phyloP scores from a whole-genome alignment of 2,329 filamentous ascomycete species.

The Penicillium sp. region DNA sequence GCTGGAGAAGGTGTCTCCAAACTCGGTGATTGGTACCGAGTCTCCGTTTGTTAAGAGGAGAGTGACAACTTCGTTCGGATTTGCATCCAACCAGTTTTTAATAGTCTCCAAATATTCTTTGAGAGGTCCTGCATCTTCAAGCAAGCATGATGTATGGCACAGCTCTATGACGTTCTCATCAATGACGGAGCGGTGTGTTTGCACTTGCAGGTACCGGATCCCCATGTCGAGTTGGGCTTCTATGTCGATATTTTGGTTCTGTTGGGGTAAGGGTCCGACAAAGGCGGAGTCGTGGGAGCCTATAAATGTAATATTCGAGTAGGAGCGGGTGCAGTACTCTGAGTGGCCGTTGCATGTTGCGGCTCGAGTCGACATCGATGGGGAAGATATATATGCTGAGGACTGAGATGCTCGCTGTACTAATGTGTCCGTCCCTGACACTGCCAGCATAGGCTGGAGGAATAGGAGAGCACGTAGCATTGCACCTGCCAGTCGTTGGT shows the following conservation, averaged over 20 bases:
- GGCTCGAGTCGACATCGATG: slow-evolving; percentile 1
- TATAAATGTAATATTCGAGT: slow-evolving; percentile 60
- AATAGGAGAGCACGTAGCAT: slow-evolving; percentile 6
- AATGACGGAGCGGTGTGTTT: slow-evolving; percentile 54
- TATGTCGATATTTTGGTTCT: slow-evolving; percentile 62
- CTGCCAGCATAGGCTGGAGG: background rate
- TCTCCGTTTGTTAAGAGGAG: slow-evolving; percentile 64
- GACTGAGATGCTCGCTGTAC: slow-evolving; percentile 5
- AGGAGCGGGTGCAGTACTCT: slow-evolving; percentile 55
- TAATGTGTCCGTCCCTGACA: background rate
- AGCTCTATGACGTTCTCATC: slow-evolving; percentile 52
- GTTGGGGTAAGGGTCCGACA: slow-evolving; percentile 51
- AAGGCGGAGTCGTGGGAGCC: slow-evolving; percentile 67
- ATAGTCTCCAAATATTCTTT: slow-evolving; percentile 55
- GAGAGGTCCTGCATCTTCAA: slow-evolving; percentile 59
- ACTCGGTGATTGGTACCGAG: slow-evolving; percentile 28
- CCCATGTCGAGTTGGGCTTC: slow-evolving; percentile 59
- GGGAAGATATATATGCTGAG: slow-evolving; percentile 1
- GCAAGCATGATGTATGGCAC: slow-evolving; percentile 63
- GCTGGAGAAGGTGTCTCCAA: slow-evolving; percentile 31
- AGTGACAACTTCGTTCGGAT: slow-evolving; percentile 61
- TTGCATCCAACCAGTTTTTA: slow-evolving; percentile 57
- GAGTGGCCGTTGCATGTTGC: slow-evolving; percentile 56
- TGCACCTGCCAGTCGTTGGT: slow-evolving; percentile 1
- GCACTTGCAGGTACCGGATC: slow-evolving; percentile 62